Base-by-base conservation (phyloP, 768 basidiomycete species). In the Pleurotus sapidus region DNA sequence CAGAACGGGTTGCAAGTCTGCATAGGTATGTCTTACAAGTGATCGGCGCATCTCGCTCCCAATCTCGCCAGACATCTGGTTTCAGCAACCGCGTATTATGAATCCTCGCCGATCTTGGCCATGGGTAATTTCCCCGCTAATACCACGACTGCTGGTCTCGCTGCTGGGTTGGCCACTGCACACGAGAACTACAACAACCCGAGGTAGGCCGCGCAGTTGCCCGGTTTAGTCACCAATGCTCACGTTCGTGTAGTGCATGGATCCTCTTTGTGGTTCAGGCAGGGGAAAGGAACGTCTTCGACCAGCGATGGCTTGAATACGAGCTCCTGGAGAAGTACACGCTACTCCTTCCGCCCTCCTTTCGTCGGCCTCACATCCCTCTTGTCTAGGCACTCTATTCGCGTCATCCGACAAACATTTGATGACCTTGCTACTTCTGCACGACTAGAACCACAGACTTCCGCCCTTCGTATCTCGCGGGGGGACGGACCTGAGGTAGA, bases 271-370 rank as follows among this genome's bases (percentile, higher is more conserved):
- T 98, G n/a, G 84, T 93, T 0, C 95, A 95, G 65, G 80, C 84
- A 3, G 82, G 84, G 42, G 96, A 98, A 68, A 81, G 95, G 38
- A 99, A 99, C 70, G 83, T 96, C 4, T 98, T 98, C 67, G 96
- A 98, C 69, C 96, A 99, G 69, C 79, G 88, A 12, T 84, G 81
- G 76, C 72, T 98, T 20, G 93, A 98, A 71, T 97, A 93, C 60
- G 87, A 93, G 59, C 76, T 99, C 0, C 70, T 93, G 0, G 85
- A 93, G 64, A 82, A 72, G 94, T 94, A 67, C 48, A 81, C 72
- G 17, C 24, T 49, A n/a, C 49, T 5, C 5, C 34, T 18, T 50
- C 17, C 5, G 8, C 12, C 24, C 24, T 6, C 18, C 15, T 24
- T 8, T 34, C 30, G 14, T 30, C 51, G 18, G 24, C 12, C 43